phyloP scores from a whole-genome alignment of 1,284 basidiomycete species.

The Wallemia mellicola region DNA sequence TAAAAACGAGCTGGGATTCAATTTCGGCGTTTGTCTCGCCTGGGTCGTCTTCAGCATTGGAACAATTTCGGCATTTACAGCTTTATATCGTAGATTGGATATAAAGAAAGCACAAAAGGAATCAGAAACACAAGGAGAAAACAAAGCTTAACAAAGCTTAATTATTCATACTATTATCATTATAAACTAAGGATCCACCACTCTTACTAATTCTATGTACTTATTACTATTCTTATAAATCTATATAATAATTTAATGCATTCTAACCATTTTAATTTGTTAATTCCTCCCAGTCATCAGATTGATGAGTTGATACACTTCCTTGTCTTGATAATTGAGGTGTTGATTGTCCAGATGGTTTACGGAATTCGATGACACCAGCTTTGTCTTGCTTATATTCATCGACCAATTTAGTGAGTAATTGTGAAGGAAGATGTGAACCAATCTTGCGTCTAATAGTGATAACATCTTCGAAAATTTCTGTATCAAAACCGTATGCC shows the following conservation, averaged over 20 bases:
- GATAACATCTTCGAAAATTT: not conserved
- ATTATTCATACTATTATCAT: too few relatives aligned
- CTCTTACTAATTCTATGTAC: too few relatives aligned
- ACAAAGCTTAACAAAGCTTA: not conserved
- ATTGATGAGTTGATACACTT: not conserved
- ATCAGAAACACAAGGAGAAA: not conserved
- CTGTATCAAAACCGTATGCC: not conserved
- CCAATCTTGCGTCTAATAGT: not conserved
- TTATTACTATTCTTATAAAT: not conserved
- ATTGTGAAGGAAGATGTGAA: not conserved
- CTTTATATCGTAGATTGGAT: not conserved
- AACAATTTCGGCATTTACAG: not conserved
- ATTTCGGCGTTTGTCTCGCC: conserved; percentile 21
- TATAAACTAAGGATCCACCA: too few relatives aligned
- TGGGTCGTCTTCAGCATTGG: conserved; percentile 17
- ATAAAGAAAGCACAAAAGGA: not conserved
- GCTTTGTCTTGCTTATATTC: not conserved
- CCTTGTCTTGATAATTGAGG: not conserved
- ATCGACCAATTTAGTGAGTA: not conserved
- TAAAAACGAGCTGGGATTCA: conserved; percentile 23
- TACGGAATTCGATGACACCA: not conserved
- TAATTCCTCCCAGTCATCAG: not conserved
- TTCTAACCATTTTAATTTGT: not conserved
- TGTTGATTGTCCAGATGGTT: not conserved
- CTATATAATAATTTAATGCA: not conserved